Conservation (phyloP, 768 basidiomycete genomes). For the Lyophyllum semitale region DNA sequence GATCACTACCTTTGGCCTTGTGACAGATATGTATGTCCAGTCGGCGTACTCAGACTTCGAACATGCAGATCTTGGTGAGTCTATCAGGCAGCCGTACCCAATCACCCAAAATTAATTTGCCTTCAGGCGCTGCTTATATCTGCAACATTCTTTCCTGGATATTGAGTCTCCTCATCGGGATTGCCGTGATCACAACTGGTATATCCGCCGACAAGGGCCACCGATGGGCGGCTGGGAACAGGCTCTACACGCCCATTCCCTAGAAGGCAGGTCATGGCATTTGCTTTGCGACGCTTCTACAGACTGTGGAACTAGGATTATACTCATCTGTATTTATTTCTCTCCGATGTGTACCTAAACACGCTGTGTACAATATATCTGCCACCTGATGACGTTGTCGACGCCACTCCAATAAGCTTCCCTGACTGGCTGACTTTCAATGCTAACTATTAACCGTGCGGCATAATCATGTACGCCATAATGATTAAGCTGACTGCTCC, state of each 20-base stretch:
- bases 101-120: background rate
- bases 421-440: no score
- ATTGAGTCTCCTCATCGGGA: conserved; percentile 48
- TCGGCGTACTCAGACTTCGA: conserved; percentile 52
- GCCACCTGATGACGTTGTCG: no score
- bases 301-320: background rate
- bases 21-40: conserved; percentile 60
- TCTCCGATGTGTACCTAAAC: background rate
- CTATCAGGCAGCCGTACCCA: background rate
- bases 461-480: no score
- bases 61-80: conserved; percentile 60
- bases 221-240: conserved; percentile 77
- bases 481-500: no score
- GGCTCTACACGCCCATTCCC: conserved; percentile 54
- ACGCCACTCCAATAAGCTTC: no score
- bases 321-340: background rate
- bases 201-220: conserved; percentile 61
- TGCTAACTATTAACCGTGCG: no score
- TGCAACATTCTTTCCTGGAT: conserved; percentile 66
- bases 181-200: conserved; percentile 63
- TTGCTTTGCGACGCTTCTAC: background rate
- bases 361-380: background rate
- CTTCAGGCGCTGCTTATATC: conserved; percentile 60
- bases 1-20: conserved; percentile 60
- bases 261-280: background rate